Evolutionary conservation across 768 basidiomycete genomes (phyloP).

Genomic region (Royoungia palumana): DNA sequence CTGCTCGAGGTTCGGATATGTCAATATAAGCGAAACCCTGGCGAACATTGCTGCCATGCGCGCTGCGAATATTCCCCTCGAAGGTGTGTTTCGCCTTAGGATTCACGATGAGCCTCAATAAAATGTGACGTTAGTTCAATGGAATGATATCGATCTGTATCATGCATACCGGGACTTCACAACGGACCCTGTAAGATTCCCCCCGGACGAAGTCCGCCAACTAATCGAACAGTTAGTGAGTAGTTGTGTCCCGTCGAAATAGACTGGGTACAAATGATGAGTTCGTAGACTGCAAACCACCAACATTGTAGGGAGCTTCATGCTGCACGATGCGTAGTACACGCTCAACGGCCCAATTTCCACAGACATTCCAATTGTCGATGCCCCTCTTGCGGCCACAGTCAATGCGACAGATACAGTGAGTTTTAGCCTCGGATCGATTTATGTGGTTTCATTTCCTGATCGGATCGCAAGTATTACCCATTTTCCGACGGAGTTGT

Average conservation of each 20-base stretch:
- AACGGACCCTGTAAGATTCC: constrained; percentile 59
- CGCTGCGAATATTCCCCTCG: constrained; percentile 65
- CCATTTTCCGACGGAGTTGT: constrained; percentile 63
- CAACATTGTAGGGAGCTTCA: constrained; percentile 18
- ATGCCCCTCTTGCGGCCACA: constrained; percentile 55
- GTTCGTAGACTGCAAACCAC: constrained; percentile 13
- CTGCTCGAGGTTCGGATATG: constrained; percentile 40
- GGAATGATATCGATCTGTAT: constrained; percentile 74
- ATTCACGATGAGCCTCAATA: background rate
- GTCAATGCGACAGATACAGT: constrained; percentile 62
- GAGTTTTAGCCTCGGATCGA: constrained; percentile 20
- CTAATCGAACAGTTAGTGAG: constrained; percentile 57
- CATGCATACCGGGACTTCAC: constrained; percentile 70
- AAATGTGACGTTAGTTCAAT: constrained; percentile 47
- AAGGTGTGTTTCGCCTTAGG: constrained; percentile 39
- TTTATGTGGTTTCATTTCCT: too few species aligned
- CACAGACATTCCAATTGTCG: constrained; percentile 65
- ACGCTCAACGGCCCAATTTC: background rate
- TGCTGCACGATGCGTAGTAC: too few species aligned
- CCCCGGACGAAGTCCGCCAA: constrained; percentile 45
- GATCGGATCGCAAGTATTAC: constrained; percentile 45
- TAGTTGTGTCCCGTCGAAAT: background rate
- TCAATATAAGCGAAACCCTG: constrained; percentile 46
- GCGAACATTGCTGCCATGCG: constrained; percentile 55
- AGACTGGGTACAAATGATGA: background rate